phyloP scores from a whole-genome alignment of 225 moss, liverwort and hornwort species.

The Marchantia paleacea region DNA sequence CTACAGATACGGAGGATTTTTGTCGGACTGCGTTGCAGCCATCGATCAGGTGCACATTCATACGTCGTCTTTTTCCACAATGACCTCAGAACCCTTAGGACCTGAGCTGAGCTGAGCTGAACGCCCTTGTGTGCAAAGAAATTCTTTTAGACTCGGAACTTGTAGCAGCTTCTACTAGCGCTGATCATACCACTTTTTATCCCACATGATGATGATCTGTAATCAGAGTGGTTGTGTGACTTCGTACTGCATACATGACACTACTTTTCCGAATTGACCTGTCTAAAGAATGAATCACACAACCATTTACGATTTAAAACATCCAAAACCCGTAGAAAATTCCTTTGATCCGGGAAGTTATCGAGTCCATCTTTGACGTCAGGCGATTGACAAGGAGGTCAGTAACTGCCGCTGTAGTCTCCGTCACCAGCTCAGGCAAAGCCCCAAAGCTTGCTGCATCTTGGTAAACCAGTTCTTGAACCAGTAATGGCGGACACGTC shows the following conservation, averaged over 20 bases:
- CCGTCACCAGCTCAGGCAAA: too few species aligned
- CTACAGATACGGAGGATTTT: conserved; percentile 25
- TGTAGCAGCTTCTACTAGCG: too few species aligned
- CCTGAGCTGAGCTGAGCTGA: too few species aligned
- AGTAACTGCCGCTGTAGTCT: background rate
- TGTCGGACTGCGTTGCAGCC: conserved; percentile 29
- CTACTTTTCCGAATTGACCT: background rate
- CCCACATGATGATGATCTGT: too few species aligned
- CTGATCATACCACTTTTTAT: too few species aligned
- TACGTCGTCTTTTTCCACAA: background rate
- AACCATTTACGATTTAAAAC: too few species aligned
- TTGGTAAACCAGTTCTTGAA: too few species aligned
- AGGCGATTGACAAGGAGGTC: background rate
- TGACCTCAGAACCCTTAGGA: too few species aligned
- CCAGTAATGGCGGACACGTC: background rate
- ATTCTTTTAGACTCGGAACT: background rate
- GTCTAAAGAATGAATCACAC: background rate
- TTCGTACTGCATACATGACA: background rate
- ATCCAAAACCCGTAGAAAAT: too few species aligned
- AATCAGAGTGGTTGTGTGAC: too few species aligned
- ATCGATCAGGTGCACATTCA: conserved; percentile 21
- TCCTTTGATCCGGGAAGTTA: background rate
- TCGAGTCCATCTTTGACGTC: background rate
- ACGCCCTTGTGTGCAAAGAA: too few species aligned
- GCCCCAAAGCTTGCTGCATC: too few species aligned